phyloP scores from a whole-genome alignment of 768 basidiomycete genomes.

The Leccinum boreale region DNA sequence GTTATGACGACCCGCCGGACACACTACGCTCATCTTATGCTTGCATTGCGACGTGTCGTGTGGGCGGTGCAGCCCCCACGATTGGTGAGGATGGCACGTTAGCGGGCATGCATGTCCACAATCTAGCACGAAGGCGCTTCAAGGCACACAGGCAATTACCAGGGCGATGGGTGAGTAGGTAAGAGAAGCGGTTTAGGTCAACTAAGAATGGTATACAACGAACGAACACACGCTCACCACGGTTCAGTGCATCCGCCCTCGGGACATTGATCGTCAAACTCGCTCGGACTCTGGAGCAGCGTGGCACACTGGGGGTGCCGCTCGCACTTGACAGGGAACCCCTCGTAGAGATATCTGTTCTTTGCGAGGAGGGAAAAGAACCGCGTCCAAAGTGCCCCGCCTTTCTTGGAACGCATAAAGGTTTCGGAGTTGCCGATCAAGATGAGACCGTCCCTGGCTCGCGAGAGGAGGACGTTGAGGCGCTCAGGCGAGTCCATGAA shows the following conservation, averaged over 20 bases:
- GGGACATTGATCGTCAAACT: conserved; percentile 53
- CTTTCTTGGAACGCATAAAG: conserved; percentile 6
- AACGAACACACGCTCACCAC: conserved; percentile 42
- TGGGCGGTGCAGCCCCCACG: conserved; percentile 30
- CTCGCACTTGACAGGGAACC: conserved; percentile 56
- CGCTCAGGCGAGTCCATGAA: conserved; percentile 71
- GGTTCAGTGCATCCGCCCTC: conserved; percentile 59
- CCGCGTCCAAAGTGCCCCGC: conserved; percentile 7
- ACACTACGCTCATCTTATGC: conserved; percentile 33
- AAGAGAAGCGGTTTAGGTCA: too few species aligned
- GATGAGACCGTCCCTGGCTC: conserved; percentile 61
- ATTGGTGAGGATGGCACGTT: conserved; percentile 55
- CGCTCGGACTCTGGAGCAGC: conserved; percentile 36
- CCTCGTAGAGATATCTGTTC: not conserved
- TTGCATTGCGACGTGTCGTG: conserved; percentile 40
- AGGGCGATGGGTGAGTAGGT: too few species aligned
- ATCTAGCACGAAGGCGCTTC: conserved; percentile 6
- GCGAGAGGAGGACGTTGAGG: conserved; percentile 66
- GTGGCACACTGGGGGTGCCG: conserved; percentile 43
- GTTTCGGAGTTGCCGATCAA: conserved; percentile 55
- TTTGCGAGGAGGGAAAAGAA: conserved; percentile 7
- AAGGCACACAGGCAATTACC: not conserved
- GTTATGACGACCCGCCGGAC: conserved; percentile 42
- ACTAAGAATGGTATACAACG: too few species aligned
- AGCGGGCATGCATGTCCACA: conserved; percentile 49